Conservation (phyloP, 805 yeast species). For the Tetrapisispora iriomotensis region DNA sequence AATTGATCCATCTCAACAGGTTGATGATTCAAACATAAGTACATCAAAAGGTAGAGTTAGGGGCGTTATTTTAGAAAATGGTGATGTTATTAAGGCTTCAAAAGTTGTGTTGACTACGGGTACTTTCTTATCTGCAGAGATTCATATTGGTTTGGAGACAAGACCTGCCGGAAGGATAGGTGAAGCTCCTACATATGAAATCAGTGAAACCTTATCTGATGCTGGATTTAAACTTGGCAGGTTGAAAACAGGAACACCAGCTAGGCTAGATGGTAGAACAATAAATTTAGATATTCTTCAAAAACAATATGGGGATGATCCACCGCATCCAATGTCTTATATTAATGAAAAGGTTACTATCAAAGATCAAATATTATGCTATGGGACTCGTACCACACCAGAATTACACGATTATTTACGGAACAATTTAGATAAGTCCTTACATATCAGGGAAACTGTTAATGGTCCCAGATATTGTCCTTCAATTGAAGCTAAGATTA, state of each 20-base stretch:
- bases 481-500: slow-evolving; percentile 81
- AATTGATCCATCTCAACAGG: slow-evolving; percentile 32
- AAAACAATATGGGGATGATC: slow-evolving; percentile 71
- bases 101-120: slow-evolving; percentile 90
- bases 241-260: slow-evolving; percentile 95
- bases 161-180: slow-evolving; percentile 92
- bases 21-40: background rate
- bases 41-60: slow-evolving; percentile 27
- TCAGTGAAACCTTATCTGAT: slow-evolving; percentile 63
- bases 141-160: slow-evolving; percentile 74
- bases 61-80: slow-evolving; percentile 70
- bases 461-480: slow-evolving; percentile 98
- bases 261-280: slow-evolving; percentile 63
- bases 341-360: slow-evolving; percentile 61
- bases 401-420: slow-evolving; percentile 61
- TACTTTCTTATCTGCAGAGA: slow-evolving; percentile 88
- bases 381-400: slow-evolving; percentile 69
- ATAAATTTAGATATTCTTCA: slow-evolving; percentile 57
- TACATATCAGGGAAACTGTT: slow-evolving; percentile 88
- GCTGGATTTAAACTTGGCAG: slow-evolving; percentile 83
- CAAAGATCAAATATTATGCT: slow-evolving; percentile 54
- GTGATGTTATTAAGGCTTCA: slow-evolving; percentile 45
- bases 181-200: slow-evolving; percentile 83
- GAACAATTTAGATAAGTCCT: slow-evolving; percentile 65
- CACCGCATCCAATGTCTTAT: slow-evolving; percentile 86